phyloP scores from a whole-genome alignment of 495 filamentous ascomycete genomes.

The Lophium mytilinum region DNA sequence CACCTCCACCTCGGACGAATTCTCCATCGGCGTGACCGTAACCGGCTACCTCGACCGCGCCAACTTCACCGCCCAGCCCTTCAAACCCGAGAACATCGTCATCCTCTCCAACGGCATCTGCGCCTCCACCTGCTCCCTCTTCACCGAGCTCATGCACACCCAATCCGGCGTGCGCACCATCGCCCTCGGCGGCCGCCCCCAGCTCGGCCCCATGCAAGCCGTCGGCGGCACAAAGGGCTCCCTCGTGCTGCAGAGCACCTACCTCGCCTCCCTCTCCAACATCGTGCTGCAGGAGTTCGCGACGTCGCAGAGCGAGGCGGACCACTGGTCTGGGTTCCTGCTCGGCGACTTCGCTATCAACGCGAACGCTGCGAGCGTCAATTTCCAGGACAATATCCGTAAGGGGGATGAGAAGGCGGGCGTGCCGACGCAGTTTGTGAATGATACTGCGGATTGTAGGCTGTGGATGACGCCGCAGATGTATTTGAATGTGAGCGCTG shows the following conservation, averaged over 20 bases:
- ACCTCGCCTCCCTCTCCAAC: slow-evolving; percentile 6
- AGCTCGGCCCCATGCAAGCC: slow-evolving; percentile 30
- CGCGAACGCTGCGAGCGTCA: slow-evolving; percentile 12
- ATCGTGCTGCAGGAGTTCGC: slow-evolving; percentile 15
- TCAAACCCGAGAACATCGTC: slow-evolving; percentile 21
- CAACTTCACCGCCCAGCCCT: slow-evolving; percentile 17
- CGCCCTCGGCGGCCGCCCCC: slow-evolving; percentile 42
- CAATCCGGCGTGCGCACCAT: slow-evolving; percentile 43
- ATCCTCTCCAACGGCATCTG: slow-evolving; percentile 43
- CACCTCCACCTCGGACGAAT: slow-evolving; percentile 7
- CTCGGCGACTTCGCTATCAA: slow-evolving; percentile 12
- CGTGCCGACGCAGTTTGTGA: slow-evolving; percentile 21
- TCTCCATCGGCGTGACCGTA: slow-evolving; percentile 14
- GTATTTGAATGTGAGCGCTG: slow-evolving; percentile 11
- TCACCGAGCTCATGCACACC: slow-evolving; percentile 46
- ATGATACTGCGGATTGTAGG: slow-evolving; percentile 22
- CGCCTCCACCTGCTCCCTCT: slow-evolving; percentile 44
- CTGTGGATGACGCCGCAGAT: slow-evolving; percentile 13
- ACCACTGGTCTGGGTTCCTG: slow-evolving; percentile 11
- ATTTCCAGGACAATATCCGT: slow-evolving; percentile 25
- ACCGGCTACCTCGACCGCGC: slow-evolving; percentile 17
- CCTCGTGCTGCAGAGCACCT: slow-evolving; percentile 13
- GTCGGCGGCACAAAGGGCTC: slow-evolving; percentile 28
- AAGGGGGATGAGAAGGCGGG: slow-evolving; percentile 12
- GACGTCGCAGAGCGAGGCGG: neutral